Conservation (phyloP, 495 filamentous ascomycete species). For the Jackrogersella multiformis region DNA sequence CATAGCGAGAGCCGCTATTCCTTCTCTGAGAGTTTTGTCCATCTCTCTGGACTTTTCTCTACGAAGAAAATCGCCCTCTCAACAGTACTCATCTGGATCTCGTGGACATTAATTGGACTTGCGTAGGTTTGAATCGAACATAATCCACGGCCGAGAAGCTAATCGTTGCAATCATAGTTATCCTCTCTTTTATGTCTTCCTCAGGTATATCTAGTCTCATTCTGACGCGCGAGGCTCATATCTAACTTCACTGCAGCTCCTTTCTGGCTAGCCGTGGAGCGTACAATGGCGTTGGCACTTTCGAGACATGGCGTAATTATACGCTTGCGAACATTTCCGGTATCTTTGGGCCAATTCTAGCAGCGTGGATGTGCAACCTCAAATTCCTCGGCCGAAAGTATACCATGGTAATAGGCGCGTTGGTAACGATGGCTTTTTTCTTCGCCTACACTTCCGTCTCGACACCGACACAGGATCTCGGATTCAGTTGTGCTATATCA, state of each 20-base stretch:
- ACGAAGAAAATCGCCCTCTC: conserved; percentile 68
- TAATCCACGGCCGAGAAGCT: conserved; percentile 11
- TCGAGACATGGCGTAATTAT: conserved; percentile 76
- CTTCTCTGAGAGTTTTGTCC: conserved; percentile 60
- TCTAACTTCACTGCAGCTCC: conserved; percentile 46
- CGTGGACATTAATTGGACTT: conserved; percentile 75
- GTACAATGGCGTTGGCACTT: conserved; percentile 52
- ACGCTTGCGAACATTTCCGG: conserved; percentile 69
- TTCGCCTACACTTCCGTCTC: conserved; percentile 74
- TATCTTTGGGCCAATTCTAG: conserved; percentile 72
- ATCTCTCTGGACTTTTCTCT: conserved; percentile 70
- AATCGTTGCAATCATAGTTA: conserved; percentile 49
- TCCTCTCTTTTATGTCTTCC: conserved; percentile 75
- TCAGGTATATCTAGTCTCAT: conserved; percentile 52
- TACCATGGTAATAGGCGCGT: conserved; percentile 72
- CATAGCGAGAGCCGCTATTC: conserved; percentile 57
- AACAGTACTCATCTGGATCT: conserved; percentile 72
- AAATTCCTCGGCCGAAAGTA: conserved; percentile 66
- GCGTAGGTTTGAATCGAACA: conserved; percentile 45
- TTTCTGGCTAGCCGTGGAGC: conserved; percentile 55
- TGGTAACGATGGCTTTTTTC: conserved; percentile 72
- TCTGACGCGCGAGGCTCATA: conserved; percentile 38
- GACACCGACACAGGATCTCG: conserved; percentile 67
- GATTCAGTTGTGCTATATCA: conserved; percentile 70
- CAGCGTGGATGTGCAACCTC: conserved; percentile 69